phyloP scores from a whole-genome alignment of 331 rosid genomes.

The Quercus tomentella region DNA sequence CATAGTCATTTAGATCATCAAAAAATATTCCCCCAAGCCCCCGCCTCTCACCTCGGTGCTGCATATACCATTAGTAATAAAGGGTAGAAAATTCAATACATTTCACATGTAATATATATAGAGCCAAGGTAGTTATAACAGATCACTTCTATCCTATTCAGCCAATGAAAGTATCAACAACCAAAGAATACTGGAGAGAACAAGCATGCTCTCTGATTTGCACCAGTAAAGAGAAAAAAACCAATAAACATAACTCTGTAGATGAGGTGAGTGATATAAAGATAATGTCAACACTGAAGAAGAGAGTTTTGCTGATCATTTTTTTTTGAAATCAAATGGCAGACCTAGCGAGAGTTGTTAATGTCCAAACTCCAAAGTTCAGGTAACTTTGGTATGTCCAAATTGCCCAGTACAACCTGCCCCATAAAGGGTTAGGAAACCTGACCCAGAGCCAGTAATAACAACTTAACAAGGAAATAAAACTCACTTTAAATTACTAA shows the following conservation, averaged over 20 bases:
- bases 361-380: not conserved
- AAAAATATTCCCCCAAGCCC: constrained; percentile 99
- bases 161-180: not conserved
- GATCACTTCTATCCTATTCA: not conserved
- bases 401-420: not conserved
- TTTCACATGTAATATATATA: not conserved
- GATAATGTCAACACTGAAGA: not conserved
- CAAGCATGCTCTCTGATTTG: not conserved
- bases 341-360: not conserved
- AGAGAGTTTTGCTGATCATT: not conserved
- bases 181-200: not conserved
- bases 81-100: constrained; percentile 5
- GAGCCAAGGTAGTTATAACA: not conserved
- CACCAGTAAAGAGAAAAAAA: not conserved
- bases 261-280: not conserved
- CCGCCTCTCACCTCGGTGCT: constrained; percentile 95
- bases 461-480: not conserved
- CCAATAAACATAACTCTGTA: not conserved
- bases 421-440: not conserved
- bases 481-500: not conserved
- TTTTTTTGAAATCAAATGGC: not conserved
- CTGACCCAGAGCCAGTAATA: not conserved
- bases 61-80: constrained; percentile 26
- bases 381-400: not conserved
- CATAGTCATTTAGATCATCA: constrained; percentile 90